phyloP scores from a whole-genome alignment of 2,329 filamentous ascomycete species.

The Exophiala oligosperma region DNA sequence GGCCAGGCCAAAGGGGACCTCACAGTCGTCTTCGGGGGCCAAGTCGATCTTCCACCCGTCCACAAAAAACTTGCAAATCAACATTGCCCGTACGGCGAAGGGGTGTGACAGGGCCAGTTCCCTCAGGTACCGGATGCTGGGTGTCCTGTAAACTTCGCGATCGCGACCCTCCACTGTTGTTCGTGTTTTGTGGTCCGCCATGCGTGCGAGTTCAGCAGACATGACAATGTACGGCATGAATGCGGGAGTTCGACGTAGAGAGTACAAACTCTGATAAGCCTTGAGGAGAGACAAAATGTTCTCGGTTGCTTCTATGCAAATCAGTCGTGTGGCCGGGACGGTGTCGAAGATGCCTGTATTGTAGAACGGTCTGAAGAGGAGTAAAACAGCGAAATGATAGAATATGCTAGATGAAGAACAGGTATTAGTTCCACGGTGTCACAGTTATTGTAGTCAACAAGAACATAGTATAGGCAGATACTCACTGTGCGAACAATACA shows the following conservation, averaged over 20 bases:
- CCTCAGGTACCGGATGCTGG: background rate
- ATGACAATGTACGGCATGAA: slow-evolving; percentile 9
- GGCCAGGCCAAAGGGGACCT: background rate
- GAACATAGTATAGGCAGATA: background rate
- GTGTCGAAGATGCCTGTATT: background rate
- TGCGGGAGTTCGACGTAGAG: slow-evolving; percentile 1
- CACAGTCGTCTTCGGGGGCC: background rate
- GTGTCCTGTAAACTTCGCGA: background rate
- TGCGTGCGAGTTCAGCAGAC: slow-evolving; percentile 2
- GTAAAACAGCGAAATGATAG: slow-evolving; percentile 4
- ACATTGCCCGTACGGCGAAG: background rate
- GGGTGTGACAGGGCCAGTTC: slow-evolving; percentile 1
- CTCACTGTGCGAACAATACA: slow-evolving; percentile 9
- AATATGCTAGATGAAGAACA: background rate
- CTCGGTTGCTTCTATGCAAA: slow-evolving; percentile 4
- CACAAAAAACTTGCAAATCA: slow-evolving; percentile 1
- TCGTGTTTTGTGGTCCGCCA: slow-evolving; percentile 1
- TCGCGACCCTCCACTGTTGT: background rate
- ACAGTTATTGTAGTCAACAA: no score
- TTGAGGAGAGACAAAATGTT: slow-evolving; percentile 4
- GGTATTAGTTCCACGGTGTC: background rate
- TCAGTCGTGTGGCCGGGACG: background rate
- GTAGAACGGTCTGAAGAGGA: slow-evolving; percentile 5
- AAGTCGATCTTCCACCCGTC: background rate
- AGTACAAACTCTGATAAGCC: slow-evolving; percentile 1